Percentiles rank a stretch among this genome's conserved stretches.
Evolutionary conservation across 1,139 yeast species (phyloP).

Genomic region (Kazachstania sp.): DNA sequence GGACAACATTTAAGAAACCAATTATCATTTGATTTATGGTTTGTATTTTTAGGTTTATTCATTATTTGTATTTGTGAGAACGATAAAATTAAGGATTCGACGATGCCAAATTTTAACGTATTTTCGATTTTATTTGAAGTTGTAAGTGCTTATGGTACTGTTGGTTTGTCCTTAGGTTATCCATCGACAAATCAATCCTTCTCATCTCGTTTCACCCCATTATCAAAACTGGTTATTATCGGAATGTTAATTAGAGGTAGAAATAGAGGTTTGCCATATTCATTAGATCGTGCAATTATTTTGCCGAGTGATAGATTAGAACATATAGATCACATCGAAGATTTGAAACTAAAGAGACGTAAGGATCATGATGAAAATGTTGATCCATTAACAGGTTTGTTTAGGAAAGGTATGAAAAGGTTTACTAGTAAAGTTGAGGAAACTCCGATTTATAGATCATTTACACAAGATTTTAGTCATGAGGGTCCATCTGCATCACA

Average conservation of each 20-base stretch:
- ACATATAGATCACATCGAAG: slow-evolving; percentile 60
- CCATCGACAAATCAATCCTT: slow-evolving; percentile 61
- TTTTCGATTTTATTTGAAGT: slow-evolving; percentile 78
- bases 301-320: slow-evolving; percentile 66
- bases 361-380: not conserved
- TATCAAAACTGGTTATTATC: slow-evolving; percentile 77
- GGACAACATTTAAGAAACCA: slow-evolving; percentile 88
- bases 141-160: slow-evolving; percentile 93
- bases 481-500: not conserved
- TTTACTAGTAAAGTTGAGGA: not conserved
- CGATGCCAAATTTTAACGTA: slow-evolving; percentile 48
- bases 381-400: slow-evolving; percentile 17
- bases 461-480: slow-evolving; percentile 1
- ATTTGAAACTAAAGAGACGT: slow-evolving; percentile 28
- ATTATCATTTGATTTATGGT: slow-evolving; percentile 92
- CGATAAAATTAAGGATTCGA: slow-evolving; percentile 40
- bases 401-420: not conserved
- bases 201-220: slow-evolving; percentile 56
- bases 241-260: slow-evolving; percentile 92
- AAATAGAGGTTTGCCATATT: slow-evolving; percentile 92
- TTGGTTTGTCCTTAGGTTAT: slow-evolving; percentile 82
- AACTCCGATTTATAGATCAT: not conserved
- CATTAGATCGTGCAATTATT: slow-evolving; percentile 90
- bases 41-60: slow-evolving; percentile 75
- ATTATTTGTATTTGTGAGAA: slow-evolving; percentile 84